Conservation (phyloP, 768 basidiomycete species). For the Tulasnella sp. region DNA sequence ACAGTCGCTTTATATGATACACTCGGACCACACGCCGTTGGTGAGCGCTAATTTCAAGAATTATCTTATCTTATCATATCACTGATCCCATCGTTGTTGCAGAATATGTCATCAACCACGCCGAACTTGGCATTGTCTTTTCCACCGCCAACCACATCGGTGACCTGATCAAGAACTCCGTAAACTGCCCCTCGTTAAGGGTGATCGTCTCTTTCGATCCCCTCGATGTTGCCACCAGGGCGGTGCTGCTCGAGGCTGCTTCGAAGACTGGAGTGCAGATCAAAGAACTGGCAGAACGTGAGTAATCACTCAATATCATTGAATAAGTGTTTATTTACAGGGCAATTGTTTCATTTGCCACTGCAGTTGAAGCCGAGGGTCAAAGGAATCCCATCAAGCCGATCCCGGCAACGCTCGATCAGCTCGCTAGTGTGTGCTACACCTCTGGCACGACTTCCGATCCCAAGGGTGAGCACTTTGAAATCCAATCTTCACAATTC, state of each 20-base stretch:
- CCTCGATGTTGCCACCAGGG: slow-evolving; percentile 40
- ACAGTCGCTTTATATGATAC: slow-evolving; percentile 2
- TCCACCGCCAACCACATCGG: slow-evolving; percentile 65
- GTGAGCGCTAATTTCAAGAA: background rate
- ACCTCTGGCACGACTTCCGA: slow-evolving; percentile 14
- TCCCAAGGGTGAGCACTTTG: slow-evolving; percentile 24
- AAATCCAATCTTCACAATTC: background rate
- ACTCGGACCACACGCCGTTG: background rate
- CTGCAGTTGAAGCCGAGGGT: slow-evolving; percentile 64
- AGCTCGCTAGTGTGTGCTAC: slow-evolving; percentile 29
- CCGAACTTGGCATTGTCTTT: slow-evolving; percentile 70
- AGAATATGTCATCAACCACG: slow-evolving; percentile 63
- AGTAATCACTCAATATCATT: slow-evolving; percentile 24
- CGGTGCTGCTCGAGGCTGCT: slow-evolving; percentile 60
- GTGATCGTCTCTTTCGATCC: slow-evolving; percentile 68
- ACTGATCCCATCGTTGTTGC: background rate
- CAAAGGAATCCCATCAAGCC: slow-evolving; percentile 46
- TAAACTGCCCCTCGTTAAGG: slow-evolving; percentile 52
- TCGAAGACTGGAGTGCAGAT: slow-evolving; percentile 49
- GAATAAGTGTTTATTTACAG: background rate
- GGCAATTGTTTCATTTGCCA: background rate
- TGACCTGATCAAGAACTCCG: slow-evolving; percentile 57
- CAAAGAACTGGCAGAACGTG: slow-evolving; percentile 56
- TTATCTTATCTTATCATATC: slow-evolving; percentile 1
- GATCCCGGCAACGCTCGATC: slow-evolving; percentile 39